phyloP scores from a whole-genome alignment of 176 grass and related monocot genomes.

The Avena eriantha region DNA sequence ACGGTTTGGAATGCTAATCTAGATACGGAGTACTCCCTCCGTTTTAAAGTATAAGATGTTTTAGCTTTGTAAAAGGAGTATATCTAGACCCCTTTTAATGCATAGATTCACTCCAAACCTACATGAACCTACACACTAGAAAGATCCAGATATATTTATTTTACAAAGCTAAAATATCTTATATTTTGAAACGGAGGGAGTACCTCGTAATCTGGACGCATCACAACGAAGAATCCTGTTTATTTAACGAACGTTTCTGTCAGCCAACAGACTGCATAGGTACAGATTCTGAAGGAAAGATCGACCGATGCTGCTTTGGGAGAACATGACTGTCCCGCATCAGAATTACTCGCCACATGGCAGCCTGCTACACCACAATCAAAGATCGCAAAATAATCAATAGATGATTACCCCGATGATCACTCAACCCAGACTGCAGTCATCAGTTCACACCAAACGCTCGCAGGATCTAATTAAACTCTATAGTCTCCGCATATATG shows the following conservation, averaged over 20 bases:
- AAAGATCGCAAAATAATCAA: conserved; percentile 20
- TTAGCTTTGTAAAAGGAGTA: too few relatives aligned
- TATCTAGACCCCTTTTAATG: too few relatives aligned
- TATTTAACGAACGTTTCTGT: not conserved
- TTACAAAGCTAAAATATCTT: too few relatives aligned
- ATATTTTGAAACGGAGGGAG: too few relatives aligned
- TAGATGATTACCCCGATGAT: not conserved
- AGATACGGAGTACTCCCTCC: too few relatives aligned
- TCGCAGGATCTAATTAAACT: conserved; percentile 31
- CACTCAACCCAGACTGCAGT: not conserved
- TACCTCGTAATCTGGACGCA: not conserved
- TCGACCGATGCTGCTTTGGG: not conserved
- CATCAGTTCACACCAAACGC: conserved; percentile 28
- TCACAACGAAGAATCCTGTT: not conserved
- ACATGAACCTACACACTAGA: too few relatives aligned
- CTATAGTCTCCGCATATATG: conserved; percentile 17
- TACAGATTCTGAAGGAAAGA: not conserved
- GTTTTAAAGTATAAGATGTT: too few relatives aligned
- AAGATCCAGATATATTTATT: too few relatives aligned
- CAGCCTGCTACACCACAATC: conserved; percentile 23
- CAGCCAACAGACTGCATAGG: not conserved
- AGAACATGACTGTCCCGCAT: not conserved
- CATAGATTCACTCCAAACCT: too few relatives aligned
- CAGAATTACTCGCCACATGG: not conserved
- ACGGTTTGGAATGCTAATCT: not conserved